Evolutionary conservation across 805 yeast species (phyloP).

Genomic region (Wickerhamiella nectarea): DNA sequence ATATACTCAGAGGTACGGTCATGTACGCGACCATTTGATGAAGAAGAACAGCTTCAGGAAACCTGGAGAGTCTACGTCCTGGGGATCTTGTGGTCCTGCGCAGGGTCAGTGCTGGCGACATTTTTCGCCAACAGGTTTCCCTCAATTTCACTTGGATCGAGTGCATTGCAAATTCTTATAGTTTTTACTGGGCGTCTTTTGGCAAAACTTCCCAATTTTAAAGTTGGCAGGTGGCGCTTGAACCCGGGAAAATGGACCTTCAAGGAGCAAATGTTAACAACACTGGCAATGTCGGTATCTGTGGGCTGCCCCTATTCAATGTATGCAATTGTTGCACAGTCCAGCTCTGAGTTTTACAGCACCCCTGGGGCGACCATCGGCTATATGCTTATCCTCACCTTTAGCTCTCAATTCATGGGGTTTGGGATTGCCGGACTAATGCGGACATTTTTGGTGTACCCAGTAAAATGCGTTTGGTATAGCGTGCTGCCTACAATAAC

Average conservation of each 20-base stretch:
- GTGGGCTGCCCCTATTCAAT: constrained; percentile 21
- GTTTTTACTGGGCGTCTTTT: constrained; percentile 43
- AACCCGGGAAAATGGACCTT: constrained; percentile 41
- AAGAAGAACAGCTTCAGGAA: constrained; percentile 34
- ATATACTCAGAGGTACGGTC: constrained; percentile 52
- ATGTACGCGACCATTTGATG: constrained; percentile 40
- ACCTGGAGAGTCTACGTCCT: constrained; percentile 42
- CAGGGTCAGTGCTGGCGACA: constrained; percentile 44
- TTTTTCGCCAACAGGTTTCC: constrained; percentile 49
- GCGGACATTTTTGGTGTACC: constrained; percentile 44
- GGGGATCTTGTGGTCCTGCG: constrained; percentile 38
- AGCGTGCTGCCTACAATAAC: constrained; percentile 35
- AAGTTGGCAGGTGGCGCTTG: constrained; percentile 29
- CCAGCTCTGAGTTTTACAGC: constrained; percentile 20
- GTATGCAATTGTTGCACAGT: constrained; percentile 26
- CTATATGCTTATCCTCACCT: constrained; percentile 38
- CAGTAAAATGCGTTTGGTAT: constrained; percentile 42
- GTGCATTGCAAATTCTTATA: constrained; percentile 45
- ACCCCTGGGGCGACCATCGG: constrained; percentile 27
- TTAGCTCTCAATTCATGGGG: constrained; percentile 50
- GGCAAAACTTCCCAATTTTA: constrained; percentile 22
- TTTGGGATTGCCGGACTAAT: constrained; percentile 54
- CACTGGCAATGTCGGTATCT: constrained; percentile 26
- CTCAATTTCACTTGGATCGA: constrained; percentile 35
- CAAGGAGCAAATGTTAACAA: constrained; percentile 31